Percentiles rank a stretch among this genome's conserved stretches.
These are phyloP conservation scores for Metarhizium humberi DNA, from an alignment of 2,329 filamentous ascomycete species.

Conservation along the genomic window DNA sequence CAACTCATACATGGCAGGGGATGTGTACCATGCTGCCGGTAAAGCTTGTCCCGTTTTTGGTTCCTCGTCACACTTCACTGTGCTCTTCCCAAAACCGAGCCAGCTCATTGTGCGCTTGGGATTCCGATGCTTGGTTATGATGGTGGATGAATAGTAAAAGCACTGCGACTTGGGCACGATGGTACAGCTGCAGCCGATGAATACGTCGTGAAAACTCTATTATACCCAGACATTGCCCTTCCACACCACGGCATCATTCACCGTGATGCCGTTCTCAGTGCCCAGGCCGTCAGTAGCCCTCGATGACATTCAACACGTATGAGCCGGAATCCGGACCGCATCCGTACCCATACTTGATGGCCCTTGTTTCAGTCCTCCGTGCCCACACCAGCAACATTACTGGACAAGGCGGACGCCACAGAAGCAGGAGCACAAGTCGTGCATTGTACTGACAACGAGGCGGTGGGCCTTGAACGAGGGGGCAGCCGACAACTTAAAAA, in stretches of 20 bases:
- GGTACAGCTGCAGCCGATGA: background rate
- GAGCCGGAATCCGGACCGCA: constrained; percentile 1
- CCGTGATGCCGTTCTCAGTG: background rate
- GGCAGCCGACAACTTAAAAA: background rate
- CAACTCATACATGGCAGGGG: constrained; percentile 38
- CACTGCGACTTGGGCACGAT: no score
- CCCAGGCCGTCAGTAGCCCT: background rate
- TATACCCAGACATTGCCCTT: background rate
- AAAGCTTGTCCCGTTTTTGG: constrained; percentile 6
- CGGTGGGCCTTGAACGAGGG: background rate
- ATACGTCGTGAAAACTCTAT: background rate
- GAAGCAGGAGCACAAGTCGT: background rate
- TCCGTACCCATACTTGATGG: background rate
- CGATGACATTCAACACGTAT: background rate
- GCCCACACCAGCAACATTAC: background rate
- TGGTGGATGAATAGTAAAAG: background rate
- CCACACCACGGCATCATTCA: background rate
- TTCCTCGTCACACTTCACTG: background rate
- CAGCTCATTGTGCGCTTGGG: background rate
- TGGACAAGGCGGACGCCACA: background rate
- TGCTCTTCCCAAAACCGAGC: background rate
- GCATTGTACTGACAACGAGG: background rate
- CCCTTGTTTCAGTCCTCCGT: background rate
- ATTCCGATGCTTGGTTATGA: background rate
- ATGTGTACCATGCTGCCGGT: constrained; percentile 20